Evolutionary conservation across 225 moss, liverwort and hornwort species (phyloP), one percentile per base, ranked within the genome.

Genomic region (Physcomitrium patens): DNA sequence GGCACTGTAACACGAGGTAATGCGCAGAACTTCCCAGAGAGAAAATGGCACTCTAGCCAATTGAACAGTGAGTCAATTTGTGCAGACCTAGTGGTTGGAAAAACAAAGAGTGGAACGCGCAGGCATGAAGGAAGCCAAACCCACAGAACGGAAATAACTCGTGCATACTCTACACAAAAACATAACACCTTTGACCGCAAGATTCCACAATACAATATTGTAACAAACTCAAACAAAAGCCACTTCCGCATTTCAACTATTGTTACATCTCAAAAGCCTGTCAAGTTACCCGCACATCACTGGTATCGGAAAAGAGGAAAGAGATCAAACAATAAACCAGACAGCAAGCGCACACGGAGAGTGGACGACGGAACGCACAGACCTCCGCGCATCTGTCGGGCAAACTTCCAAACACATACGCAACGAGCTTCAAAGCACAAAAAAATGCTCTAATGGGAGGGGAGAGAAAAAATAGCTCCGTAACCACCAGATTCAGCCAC

Each of bases 401-500:
- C 49, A 3, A 5, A 47, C 57, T 43, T 45, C 65, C 15, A 37
- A 16, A 73, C 63, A 27, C 45, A 19, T 55, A 45, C 28, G 11
- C 47, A 50, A 49, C 48, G 13, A 53, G 49, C 48, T 26, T 48
- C 73, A 9, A 28, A 13, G 18, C 64, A 37, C 15, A 3, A 1
- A 54, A 62, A 63, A 1, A 76, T 26, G 12, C 55, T 20, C 61
- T 37, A 37, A 37, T 7, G 5, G 31, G 31, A 37, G 31, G 31
- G 31, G 31, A 37, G 31, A 37, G 31, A 37, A 7, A 37, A 37
- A 37, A 42, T 18, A 26, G 8, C 6, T 27, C 49, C 67, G 8
- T 0, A 17, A 12, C 72, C 63, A 58, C 24, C 77, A 27, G 11
- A 24, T 49, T 57, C 46, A 1, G 60, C 77, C 77, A 58, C 67